A percentile compares a stretch with the other conserved stretches of the same genome.
phyloP scores from a whole-genome alignment of 106 monocot species.

The Triglochin maritima region DNA sequence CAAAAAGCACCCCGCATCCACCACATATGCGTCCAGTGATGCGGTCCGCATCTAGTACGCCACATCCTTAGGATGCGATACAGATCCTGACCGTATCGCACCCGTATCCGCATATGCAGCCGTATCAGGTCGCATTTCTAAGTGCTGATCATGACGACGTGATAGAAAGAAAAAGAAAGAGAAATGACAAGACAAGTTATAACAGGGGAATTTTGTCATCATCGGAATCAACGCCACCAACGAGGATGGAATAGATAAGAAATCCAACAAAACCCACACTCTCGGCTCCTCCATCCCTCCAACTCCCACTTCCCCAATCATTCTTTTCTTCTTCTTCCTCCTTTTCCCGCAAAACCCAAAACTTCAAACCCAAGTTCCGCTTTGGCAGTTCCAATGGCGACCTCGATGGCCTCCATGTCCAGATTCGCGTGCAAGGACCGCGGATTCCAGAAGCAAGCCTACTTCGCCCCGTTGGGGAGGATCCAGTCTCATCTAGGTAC shows the following conservation, averaged over 20 bases:
- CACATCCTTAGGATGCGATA: no score
- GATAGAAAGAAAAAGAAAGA: no score
- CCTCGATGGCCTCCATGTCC: constrained; percentile 18
- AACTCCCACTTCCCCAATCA: background rate
- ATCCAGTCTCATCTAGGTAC: constrained; percentile 4
- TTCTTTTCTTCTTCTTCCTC: background rate
- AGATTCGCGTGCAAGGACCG: constrained; percentile 5
- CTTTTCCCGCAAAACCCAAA: background rate
- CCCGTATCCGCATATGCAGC: no score
- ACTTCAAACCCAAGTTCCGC: background rate
- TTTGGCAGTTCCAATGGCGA: background rate
- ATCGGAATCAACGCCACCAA: no score
- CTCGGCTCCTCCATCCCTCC: background rate
- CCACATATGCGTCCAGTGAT: no score
- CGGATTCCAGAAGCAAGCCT: background rate
- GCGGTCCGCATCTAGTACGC: no score
- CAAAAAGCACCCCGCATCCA: no score
- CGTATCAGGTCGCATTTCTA: no score
- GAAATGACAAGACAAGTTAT: no score
- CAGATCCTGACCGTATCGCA: no score
- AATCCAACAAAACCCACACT: background rate
- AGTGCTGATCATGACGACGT: no score
- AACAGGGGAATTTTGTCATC: no score
- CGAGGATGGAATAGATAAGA: background rate
- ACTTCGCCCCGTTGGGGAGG: background rate